Evolutionary conservation across 2,329 filamentous ascomycete genomes (phyloP).

Genomic region (Chaetomium sp.): DNA sequence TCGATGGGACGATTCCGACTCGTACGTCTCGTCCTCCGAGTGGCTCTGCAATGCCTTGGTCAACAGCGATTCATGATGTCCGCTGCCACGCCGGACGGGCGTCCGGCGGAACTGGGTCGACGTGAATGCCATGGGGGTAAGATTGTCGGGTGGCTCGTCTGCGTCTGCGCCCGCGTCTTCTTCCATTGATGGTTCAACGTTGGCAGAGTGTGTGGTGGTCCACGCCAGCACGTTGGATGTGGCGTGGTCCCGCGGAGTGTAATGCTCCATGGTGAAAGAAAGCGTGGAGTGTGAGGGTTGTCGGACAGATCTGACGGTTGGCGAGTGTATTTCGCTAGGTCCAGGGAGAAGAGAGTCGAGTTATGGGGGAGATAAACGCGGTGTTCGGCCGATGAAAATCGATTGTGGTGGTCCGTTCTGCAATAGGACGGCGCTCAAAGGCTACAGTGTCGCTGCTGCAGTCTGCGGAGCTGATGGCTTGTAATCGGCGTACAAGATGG

Average conservation of each 20-base stretch:
- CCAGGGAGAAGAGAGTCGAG: background rate
- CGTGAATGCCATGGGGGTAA: constrained; percentile 22
- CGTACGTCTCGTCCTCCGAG: constrained; percentile 49
- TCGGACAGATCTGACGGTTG: background rate
- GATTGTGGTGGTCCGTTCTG: background rate
- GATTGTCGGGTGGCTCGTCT: constrained; percentile 79
- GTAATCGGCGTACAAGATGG: constrained; percentile 24
- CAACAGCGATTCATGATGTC: constrained; percentile 71
- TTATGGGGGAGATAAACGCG: background rate
- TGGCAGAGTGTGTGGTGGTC: constrained; percentile 36
- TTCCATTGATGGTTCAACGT: constrained; percentile 38
- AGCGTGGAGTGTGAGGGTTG: constrained; percentile 6
- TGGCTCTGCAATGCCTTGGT: constrained; percentile 73
- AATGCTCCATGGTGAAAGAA: constrained; percentile 31
- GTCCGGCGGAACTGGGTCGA: constrained; percentile 42
- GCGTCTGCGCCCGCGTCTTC: constrained; percentile 67
- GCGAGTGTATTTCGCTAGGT: constrained; percentile 4
- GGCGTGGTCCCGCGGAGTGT: constrained; percentile 31
- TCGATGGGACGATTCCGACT: constrained; percentile 31
- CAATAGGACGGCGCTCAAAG: constrained; percentile 12
- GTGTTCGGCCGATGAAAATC: background rate
- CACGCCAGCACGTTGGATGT: constrained; percentile 41
- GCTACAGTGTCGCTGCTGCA: constrained; percentile 19
- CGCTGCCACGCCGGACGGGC: constrained; percentile 40
- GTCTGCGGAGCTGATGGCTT: constrained; percentile 21